Conservation (phyloP, 441 rosid species). For the Breynia disticha region DNA sequence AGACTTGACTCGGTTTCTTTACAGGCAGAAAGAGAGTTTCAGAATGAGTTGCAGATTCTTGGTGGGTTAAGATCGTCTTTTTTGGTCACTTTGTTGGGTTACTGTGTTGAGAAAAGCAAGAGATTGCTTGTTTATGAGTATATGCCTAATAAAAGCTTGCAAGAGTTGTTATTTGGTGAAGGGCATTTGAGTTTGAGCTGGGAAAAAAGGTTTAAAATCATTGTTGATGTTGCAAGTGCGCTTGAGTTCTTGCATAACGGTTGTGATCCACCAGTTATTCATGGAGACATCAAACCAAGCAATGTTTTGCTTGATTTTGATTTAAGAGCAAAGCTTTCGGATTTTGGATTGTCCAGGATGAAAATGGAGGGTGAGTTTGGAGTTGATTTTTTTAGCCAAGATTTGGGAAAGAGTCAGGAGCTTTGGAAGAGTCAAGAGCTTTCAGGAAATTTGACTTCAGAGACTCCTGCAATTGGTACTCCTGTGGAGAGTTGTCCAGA, state of each 20-base stretch:
- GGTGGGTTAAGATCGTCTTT: conserved; percentile 73
- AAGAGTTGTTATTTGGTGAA: conserved; percentile 66
- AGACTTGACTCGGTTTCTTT: conserved; percentile 55
- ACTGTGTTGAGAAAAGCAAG: conserved; percentile 62
- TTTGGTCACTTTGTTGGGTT: conserved; percentile 67
- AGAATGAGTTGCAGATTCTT: conserved; percentile 92
- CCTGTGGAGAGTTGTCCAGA: conserved; percentile 54
- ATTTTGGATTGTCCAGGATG: conserved; percentile 83
- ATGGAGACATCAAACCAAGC: conserved; percentile 92
- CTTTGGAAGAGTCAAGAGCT: conserved; percentile 50
- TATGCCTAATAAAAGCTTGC: conserved; percentile 88
- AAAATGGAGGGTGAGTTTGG: conserved; percentile 74
- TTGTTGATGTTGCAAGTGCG: conserved; percentile 79
- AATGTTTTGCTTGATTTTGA: conserved; percentile 85
- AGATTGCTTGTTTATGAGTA: conserved; percentile 81
- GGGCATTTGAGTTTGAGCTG: conserved; percentile 48
- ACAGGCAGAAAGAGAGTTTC: conserved; percentile 81
- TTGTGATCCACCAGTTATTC: conserved; percentile 94
- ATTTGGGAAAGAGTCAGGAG: conserved; percentile 68
- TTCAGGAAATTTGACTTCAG: conserved; percentile 52
- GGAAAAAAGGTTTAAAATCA: conserved; percentile 55
- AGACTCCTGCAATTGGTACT: conserved; percentile 53
- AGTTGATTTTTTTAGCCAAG: conserved; percentile 78
- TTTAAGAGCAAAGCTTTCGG: conserved; percentile 67
- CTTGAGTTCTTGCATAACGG: conserved; percentile 77